Evolutionary conservation across 2,329 filamentous ascomycete genomes (phyloP).

Genomic region (Arthrobotrys sinensis): DNA sequence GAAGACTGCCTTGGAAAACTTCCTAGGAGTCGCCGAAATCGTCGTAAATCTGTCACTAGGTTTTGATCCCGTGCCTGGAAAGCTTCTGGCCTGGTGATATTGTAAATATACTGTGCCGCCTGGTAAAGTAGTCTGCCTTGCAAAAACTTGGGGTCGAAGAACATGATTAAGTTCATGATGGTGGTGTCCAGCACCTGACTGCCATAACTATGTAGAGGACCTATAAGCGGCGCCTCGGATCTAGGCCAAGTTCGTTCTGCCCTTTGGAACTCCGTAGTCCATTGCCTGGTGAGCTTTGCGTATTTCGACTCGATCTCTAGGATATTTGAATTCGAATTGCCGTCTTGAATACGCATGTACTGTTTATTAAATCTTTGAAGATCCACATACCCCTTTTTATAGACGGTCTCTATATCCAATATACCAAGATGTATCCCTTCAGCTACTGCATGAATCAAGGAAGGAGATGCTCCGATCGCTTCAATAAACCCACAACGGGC

Average conservation of each 20-base stretch:
- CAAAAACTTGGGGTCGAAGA: not conserved
- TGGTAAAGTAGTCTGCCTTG: no score
- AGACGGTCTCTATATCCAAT: not conserved
- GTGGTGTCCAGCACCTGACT: no score
- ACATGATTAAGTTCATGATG: not conserved
- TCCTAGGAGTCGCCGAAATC: not conserved
- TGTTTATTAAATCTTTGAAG: not conserved
- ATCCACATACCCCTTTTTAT: not conserved
- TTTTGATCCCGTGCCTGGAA: not conserved
- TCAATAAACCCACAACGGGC: no score
- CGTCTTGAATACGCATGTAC: no score
- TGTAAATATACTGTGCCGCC: no score
- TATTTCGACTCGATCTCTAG: no score
- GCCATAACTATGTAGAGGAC: no score
- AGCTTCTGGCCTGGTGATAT: no score
- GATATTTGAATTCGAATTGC: not conserved
- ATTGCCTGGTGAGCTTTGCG: no score
- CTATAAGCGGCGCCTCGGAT: no score
- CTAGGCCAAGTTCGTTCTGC: no score
- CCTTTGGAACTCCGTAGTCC: no score
- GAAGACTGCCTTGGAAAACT: not conserved
- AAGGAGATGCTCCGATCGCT: not conserved
- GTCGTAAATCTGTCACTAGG: not conserved
- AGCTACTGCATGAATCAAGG: not conserved
- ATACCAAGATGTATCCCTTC: not conserved